phyloP scores from a whole-genome alignment of 352 stramenopile genomes.

The Phytophthora crassamura region DNA sequence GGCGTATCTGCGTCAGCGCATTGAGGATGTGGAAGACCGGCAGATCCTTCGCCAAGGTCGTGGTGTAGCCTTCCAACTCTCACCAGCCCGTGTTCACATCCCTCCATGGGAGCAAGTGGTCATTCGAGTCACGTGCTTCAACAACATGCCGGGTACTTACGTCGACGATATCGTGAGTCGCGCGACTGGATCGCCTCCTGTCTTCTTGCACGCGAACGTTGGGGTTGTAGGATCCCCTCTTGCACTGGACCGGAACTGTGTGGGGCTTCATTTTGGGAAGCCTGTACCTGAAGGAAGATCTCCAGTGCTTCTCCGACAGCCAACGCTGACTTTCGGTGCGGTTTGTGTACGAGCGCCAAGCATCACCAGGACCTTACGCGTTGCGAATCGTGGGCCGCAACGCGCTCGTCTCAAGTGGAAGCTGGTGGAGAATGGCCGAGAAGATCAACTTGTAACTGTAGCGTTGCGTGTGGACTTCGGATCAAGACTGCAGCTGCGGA shows the following conservation, averaged over 20 bases:
- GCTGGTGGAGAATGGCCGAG: slow-evolving; percentile 50
- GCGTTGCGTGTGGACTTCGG: slow-evolving; percentile 64
- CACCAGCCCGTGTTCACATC: slow-evolving; percentile 43
- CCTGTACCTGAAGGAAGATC: slow-evolving; percentile 15
- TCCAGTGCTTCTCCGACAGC: slow-evolving; percentile 12
- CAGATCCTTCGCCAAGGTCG: slow-evolving; percentile 51
- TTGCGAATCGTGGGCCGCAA: slow-evolving; percentile 77
- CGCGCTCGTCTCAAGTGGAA: slow-evolving; percentile 65
- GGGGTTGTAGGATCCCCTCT: slow-evolving; percentile 67
- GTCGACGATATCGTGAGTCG: slow-evolving; percentile 70
- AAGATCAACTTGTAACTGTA: slow-evolving; percentile 65
- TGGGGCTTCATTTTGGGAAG: slow-evolving; percentile 57
- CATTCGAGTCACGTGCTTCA: slow-evolving; percentile 68
- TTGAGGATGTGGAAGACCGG: slow-evolving; percentile 54
- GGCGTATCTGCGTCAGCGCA: slow-evolving; percentile 50
- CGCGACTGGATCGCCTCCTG: slow-evolving; percentile 50
- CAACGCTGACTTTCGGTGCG: slow-evolving; percentile 57
- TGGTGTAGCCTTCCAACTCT: slow-evolving; percentile 62
- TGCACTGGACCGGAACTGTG: slow-evolving; percentile 65
- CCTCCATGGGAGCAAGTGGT: slow-evolving; percentile 65
- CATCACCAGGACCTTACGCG: slow-evolving; percentile 57
- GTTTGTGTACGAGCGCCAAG: slow-evolving; percentile 47
- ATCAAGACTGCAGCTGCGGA: slow-evolving; percentile 49
- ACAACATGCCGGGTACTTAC: slow-evolving; percentile 80
- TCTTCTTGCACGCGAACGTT: slow-evolving; percentile 65